Evolutionary conservation across 139 green algal genomes (phyloP).

Genomic region (Coelastrella sp.): DNA sequence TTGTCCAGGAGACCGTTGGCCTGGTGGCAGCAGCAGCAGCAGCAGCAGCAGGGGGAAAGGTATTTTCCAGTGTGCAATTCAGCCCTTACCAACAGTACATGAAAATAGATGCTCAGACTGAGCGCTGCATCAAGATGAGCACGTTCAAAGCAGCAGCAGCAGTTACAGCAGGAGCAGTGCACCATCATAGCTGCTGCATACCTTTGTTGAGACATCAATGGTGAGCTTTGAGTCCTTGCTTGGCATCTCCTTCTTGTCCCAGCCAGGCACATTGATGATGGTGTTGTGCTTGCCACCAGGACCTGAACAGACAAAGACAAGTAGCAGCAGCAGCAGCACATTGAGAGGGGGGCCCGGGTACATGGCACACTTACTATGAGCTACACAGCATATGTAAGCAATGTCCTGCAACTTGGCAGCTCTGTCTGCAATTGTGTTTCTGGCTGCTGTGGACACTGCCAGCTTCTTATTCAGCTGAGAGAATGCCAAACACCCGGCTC

Average conservation of each 20-base stretch:
- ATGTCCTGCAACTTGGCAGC: too few species aligned
- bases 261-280: constrained; percentile 17
- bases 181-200: neutral
- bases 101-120: too few species aligned
- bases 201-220: neutral
- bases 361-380: too few species aligned
- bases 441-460: too few species aligned
- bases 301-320: neutral
- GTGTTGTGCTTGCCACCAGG: constrained; percentile 12
- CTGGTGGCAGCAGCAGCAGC: neutral
- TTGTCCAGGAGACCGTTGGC: neutral
- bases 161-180: neutral
- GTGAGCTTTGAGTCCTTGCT: neutral
- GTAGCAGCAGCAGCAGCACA: neutral
- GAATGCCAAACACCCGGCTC: too few species aligned
- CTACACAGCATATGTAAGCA: too few species aligned
- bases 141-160: neutral
- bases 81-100: too few species aligned
- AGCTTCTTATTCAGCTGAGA: too few species aligned
- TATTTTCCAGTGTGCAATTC: too few species aligned
- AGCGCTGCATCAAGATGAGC: too few species aligned
- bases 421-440: too few species aligned
- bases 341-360: neutral
- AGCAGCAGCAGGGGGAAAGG: constrained; percentile 8
- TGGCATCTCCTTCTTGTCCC: neutral